A percentile compares a stretch with the other conserved stretches of the same genome.
phyloP scores from a whole-genome alignment of 768 basidiomycete genomes.

The Pleurotus eryngii region DNA sequence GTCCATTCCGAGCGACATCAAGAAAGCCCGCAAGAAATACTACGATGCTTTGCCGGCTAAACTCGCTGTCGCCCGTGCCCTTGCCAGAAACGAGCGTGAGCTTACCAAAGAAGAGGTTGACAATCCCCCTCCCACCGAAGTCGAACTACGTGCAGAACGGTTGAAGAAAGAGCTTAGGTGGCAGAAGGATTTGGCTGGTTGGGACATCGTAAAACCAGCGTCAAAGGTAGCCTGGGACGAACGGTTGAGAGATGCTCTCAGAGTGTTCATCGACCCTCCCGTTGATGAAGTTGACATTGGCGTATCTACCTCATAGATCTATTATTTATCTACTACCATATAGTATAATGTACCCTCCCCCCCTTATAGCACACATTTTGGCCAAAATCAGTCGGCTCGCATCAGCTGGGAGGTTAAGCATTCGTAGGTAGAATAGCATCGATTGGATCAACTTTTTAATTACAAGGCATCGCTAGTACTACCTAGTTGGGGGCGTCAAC shows the following conservation, averaged over 20 bases:
- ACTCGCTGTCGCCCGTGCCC: slow-evolving; percentile 68
- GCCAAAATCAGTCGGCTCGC: background rate
- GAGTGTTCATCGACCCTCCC: slow-evolving; percentile 52
- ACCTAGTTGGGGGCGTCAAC: slow-evolving; percentile 15
- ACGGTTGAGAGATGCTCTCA: slow-evolving; percentile 57
- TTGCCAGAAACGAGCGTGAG: slow-evolving; percentile 71
- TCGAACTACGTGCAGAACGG: slow-evolving; percentile 84
- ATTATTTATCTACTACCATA: background rate
- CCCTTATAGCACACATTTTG: background rate
- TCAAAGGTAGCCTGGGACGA: slow-evolving; percentile 73
- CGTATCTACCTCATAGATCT: slow-evolving; percentile 8
- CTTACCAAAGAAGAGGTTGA: slow-evolving; percentile 81
- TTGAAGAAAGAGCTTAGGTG: slow-evolving; percentile 87
- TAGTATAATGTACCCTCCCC: background rate
- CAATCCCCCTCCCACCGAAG: slow-evolving; percentile 82
- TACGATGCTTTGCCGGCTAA: slow-evolving; percentile 67
- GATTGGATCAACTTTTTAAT: too few species aligned
- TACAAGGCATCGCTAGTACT: too few species aligned
- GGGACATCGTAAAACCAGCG: slow-evolving; percentile 69
- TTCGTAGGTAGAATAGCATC: too few species aligned
- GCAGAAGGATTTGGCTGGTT: slow-evolving; percentile 76
- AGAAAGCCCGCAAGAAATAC: slow-evolving; percentile 71
- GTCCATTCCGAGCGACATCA: slow-evolving; percentile 52
- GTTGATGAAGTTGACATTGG: slow-evolving; percentile 12
- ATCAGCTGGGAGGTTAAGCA: background rate